Evolutionary conservation across 805 yeast genomes (phyloP).

Genomic region (Vanderwaltozyma tropicalis): DNA sequence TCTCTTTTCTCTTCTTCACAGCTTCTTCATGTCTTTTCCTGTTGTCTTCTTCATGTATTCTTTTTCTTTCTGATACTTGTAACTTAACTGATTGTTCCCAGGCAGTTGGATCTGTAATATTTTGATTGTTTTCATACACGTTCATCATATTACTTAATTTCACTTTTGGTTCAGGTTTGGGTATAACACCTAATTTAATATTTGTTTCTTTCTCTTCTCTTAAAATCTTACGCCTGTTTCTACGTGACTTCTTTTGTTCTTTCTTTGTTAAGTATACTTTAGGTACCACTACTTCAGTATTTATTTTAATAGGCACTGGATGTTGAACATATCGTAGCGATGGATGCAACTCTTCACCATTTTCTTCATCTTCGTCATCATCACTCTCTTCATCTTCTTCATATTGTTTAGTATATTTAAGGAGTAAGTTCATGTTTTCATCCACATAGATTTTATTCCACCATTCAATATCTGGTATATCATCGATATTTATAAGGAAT

Average conservation of each 20-base stretch:
- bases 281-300: constrained; percentile 30
- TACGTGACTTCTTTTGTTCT: constrained; percentile 65
- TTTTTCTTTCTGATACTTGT: constrained; percentile 55
- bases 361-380: constrained; percentile 26
- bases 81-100: constrained; percentile 62
- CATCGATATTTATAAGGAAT: constrained; percentile 26
- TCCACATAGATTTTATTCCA: constrained; percentile 66
- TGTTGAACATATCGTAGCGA: constrained; percentile 71
- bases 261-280: constrained; percentile 60
- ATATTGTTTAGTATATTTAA: constrained; percentile 28
- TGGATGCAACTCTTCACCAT: constrained; percentile 30
- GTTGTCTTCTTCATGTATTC: constrained; percentile 51
- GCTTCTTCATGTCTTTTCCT: constrained; percentile 39
- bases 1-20: constrained; percentile 5
- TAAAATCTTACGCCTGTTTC: constrained; percentile 51
- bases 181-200: constrained; percentile 68
- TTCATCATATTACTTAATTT: constrained; percentile 76
- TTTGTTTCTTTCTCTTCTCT: constrained; percentile 68
- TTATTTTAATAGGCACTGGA: constrained; percentile 57
- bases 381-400: constrained; percentile 18
- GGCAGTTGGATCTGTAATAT: constrained; percentile 79
- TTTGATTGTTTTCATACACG: constrained; percentile 68
- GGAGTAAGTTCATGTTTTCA: constrained; percentile 30
- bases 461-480: constrained; percentile 73
- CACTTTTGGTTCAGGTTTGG: constrained; percentile 85